These are phyloP conservation scores for Xerocomellus amylosporus DNA, from an alignment of 768 basidiomycete genomes.

Conservation along the genomic window DNA sequence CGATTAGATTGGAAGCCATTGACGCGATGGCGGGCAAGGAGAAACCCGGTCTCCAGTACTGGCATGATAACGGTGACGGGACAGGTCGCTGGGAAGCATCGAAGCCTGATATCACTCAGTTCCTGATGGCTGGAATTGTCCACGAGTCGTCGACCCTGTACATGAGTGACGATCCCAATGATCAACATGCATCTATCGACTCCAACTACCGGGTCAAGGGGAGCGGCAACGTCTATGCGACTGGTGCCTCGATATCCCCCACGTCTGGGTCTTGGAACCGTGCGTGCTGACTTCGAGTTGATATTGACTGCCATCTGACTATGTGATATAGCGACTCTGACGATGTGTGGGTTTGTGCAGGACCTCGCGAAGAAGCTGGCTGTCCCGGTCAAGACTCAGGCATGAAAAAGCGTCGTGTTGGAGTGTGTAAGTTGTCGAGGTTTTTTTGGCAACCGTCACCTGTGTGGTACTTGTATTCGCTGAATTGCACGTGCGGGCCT, in stretches of 20 bases:
- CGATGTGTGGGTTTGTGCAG: slow-evolving; percentile 12
- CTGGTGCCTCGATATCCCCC: slow-evolving; percentile 18
- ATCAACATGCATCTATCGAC: slow-evolving; percentile 6
- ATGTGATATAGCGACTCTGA: slow-evolving; percentile 6
- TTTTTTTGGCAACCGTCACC: too few relatives aligned
- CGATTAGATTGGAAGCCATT: neutral
- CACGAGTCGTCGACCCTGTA: slow-evolving; percentile 7
- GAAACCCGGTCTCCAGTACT: slow-evolving; percentile 1
- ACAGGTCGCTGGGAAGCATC: neutral
- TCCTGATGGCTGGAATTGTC: neutral
- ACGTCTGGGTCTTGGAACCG: slow-evolving; percentile 18
- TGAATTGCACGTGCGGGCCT: too few relatives aligned
- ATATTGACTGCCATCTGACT: neutral
- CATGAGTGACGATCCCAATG: slow-evolving; percentile 3
- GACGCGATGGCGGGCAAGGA: neutral
- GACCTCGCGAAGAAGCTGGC: slow-evolving; percentile 11
- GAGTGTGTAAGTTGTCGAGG: too few relatives aligned
- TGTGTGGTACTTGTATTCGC: too few relatives aligned
- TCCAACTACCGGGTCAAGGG: slow-evolving; percentile 13
- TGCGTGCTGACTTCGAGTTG: neutral
- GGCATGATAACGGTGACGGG: neutral
- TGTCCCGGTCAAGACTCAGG: too few relatives aligned
- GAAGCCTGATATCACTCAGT: neutral
- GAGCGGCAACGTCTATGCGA: slow-evolving; percentile 19
- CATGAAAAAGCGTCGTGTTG: too few relatives aligned